phyloP scores from a whole-genome alignment of 495 filamentous ascomycete species.

The Hypoxylon lienhwacheense region DNA sequence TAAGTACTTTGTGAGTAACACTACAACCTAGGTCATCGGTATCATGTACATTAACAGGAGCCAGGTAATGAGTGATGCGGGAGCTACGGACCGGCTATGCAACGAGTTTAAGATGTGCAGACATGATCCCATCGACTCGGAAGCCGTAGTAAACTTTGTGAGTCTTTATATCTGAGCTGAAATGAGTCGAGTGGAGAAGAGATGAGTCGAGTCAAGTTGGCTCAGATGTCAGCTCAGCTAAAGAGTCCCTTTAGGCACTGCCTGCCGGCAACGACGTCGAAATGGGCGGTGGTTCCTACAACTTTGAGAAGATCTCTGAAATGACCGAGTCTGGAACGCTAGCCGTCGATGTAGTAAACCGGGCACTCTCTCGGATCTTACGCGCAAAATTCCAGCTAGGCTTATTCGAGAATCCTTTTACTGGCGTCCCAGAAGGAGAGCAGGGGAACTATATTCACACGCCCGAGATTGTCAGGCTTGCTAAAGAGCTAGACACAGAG shows the following conservation, averaged over 20 bases:
- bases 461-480: constrained; percentile 55
- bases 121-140: constrained; percentile 59
- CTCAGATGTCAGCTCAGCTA: too few species aligned
- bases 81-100: constrained; percentile 67
- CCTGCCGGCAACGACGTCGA: constrained; percentile 73
- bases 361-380: constrained; percentile 64
- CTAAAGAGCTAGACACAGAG: constrained; percentile 63
- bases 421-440: constrained; percentile 54
- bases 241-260: constrained; percentile 45
- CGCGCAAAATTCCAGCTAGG: constrained; percentile 67
- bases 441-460: constrained; percentile 62
- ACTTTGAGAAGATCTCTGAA: constrained; percentile 65
- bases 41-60: neutral
- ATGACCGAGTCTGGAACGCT: constrained; percentile 62
- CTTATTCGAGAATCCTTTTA: constrained; percentile 67
- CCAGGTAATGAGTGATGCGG: constrained; percentile 57
- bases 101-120: constrained; percentile 63
- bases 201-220: too few species aligned
- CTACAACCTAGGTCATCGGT: constrained; percentile 32
- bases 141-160: constrained; percentile 49
- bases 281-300: constrained; percentile 74
- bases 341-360: constrained; percentile 57
- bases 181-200: too few species aligned
- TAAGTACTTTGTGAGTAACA: constrained; percentile 57
- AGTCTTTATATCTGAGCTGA: neutral